phyloP scores from a whole-genome alignment of 2,329 filamentous ascomycete species.

The Penicillium sp. region DNA sequence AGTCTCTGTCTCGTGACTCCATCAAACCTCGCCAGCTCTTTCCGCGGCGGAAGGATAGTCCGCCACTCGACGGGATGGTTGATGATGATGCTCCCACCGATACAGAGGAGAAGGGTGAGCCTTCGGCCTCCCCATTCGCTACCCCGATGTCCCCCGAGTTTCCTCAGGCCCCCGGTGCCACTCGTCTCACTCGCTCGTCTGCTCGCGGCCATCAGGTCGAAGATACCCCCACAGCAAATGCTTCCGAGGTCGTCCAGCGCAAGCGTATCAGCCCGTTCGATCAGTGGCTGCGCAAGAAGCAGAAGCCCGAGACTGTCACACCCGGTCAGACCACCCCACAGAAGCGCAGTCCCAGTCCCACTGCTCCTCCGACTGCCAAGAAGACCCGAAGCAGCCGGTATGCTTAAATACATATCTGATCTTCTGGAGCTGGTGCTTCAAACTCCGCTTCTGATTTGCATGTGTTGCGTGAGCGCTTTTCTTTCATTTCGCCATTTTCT shows the following conservation, averaged over 20 bases:
- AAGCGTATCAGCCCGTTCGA: slow-evolving; percentile 41
- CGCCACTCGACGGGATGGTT: neutral
- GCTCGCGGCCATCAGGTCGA: slow-evolving; percentile 22
- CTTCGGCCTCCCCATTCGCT: slow-evolving; percentile 13
- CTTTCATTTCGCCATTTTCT: slow-evolving; percentile 5
- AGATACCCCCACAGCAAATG: slow-evolving; percentile 20
- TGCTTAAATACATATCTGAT: slow-evolving; percentile 5
- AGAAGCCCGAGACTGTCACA: slow-evolving; percentile 22
- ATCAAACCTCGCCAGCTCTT: slow-evolving; percentile 60
- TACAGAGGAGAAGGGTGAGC: neutral
- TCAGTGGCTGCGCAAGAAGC: slow-evolving; percentile 40
- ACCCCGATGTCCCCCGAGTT: slow-evolving; percentile 20
- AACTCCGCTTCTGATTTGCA: slow-evolving; percentile 4
- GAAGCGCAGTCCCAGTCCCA: slow-evolving; percentile 33
- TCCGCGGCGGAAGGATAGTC: slow-evolving; percentile 48
- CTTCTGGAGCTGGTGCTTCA: neutral
- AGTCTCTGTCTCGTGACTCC: slow-evolving; percentile 54
- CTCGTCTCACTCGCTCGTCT: slow-evolving; percentile 34
- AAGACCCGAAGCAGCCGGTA: slow-evolving; percentile 26
- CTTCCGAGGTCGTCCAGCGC: slow-evolving; percentile 20
- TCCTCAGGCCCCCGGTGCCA: slow-evolving; percentile 29
- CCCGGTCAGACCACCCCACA: slow-evolving; percentile 24
- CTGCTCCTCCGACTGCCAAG: slow-evolving; percentile 28
- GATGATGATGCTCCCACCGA: neutral
- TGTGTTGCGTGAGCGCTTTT: slow-evolving; percentile 2